Base-by-base conservation (phyloP, 306 rosid species). In the Lathyrus oleraceus region DNA sequence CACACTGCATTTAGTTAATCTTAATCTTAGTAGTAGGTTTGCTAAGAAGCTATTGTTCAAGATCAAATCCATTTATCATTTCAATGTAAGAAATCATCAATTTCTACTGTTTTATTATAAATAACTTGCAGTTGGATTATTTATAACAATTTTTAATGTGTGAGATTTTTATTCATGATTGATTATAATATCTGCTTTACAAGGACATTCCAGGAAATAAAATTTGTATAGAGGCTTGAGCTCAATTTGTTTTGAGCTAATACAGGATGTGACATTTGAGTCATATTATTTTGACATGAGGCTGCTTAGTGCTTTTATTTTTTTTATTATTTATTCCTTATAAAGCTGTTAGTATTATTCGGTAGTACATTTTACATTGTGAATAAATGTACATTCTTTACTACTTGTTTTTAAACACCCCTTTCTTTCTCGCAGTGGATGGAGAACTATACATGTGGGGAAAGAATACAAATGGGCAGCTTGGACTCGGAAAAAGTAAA, bases 371-470 rank as follows among this genome's bases (percentile, higher is more conserved):
- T 39, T 61, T 54, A 17, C 57, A 13, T 39, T 2, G 10, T 45
- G 39, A 68, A 53, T 49, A 61, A 53, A 27, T 51, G 53, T 73
- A 59, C 40, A 70, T 64, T 69, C 62, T 56, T 63, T 56, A 35
- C 49, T 68, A 72, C 25, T 56, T 48, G 10, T 17, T 73, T 42
- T 48, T 15, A 61, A 66, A 10, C 14, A 48, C 13, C 28, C 13
- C 49, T 32, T 8, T 65, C 9, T 65, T 53, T 23, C 40, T 68
- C 69, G 17, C 77, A 93, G 98, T 44, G 81, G 93, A 93, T 79
- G 97, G 98, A 79, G 94, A 93, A 65, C 78, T 90, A 42, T 93
- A 85, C 78, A 88, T 87, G 91, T 93, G 96, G 98, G 98, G 97
- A 61, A 84, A 79, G 79, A 93, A 93, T 78, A 81, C 97, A 53